Percentiles rank a stretch among this genome's conserved stretches.
phyloP scores from a whole-genome alignment of 2,329 filamentous ascomycete species.

The Coniella lustricola region DNA sequence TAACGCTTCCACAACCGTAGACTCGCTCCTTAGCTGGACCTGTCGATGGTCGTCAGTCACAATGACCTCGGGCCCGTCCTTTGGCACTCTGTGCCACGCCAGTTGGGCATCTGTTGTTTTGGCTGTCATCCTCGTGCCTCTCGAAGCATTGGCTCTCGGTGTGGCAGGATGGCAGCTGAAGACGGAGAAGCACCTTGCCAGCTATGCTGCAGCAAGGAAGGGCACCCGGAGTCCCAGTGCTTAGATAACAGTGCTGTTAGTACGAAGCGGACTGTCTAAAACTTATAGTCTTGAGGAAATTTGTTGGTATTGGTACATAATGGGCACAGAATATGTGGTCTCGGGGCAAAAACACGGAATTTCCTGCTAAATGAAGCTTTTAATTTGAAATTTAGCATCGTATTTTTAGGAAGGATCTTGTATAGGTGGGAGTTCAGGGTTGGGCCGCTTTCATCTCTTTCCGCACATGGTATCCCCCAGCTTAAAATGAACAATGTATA shows the following conservation, averaged over 20 bases:
- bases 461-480: no score
- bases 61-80: slow-evolving; percentile 48
- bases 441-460: no score
- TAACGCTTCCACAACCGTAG: slow-evolving; percentile 43
- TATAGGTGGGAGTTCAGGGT: no score
- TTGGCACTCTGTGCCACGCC: slow-evolving; percentile 49
- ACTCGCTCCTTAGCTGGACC: slow-evolving; percentile 55
- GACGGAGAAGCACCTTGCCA: slow-evolving; percentile 34
- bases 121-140: slow-evolving; percentile 48
- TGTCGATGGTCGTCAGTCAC: slow-evolving; percentile 51
- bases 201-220: slow-evolving; percentile 28
- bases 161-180: slow-evolving; percentile 38
- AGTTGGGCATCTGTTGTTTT: slow-evolving; percentile 48
- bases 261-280: no score
- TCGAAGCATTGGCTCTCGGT: slow-evolving; percentile 44
- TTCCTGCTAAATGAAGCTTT: no score
- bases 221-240: slow-evolving; percentile 26
- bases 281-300: no score
- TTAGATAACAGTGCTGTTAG: slow-evolving; percentile 4
- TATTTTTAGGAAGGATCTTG: no score
- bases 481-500: no score
- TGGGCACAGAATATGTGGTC: no score
- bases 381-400: no score
- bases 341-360: no score
- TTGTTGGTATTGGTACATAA: no score